phyloP scores from a whole-genome alignment of 495 filamentous ascomycete species.

The Thermochaetoides thermophila region DNA sequence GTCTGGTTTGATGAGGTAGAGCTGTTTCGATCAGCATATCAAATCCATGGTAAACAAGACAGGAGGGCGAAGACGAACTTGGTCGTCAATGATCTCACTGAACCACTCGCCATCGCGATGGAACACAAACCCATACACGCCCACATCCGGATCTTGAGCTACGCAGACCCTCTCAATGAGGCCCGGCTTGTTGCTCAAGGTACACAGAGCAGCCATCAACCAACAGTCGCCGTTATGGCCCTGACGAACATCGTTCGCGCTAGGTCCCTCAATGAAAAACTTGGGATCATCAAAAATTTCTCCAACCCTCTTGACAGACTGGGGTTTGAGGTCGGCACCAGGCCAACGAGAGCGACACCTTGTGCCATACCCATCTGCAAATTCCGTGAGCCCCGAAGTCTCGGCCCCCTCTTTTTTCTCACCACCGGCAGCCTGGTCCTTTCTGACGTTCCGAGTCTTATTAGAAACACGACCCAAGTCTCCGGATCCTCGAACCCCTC shows the following conservation, averaged over 20 bases:
- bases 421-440: no score
- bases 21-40: constrained; percentile 8
- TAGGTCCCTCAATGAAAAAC: constrained; percentile 74
- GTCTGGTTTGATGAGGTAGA: constrained; percentile 70
- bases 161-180: constrained; percentile 76
- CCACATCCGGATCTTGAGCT: constrained; percentile 60
- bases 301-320: constrained; percentile 50
- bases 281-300: constrained; percentile 81
- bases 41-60: background rate
- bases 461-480: no score
- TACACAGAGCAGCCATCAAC: constrained; percentile 77
- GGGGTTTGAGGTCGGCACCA: constrained; percentile 31
- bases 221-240: constrained; percentile 79
- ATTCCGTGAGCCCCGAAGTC: no score
- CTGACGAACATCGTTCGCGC: constrained; percentile 69
- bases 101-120: constrained; percentile 88
- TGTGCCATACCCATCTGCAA: constrained; percentile 5
- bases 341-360: background rate
- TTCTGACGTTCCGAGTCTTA: no score
- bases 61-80: constrained; percentile 10
- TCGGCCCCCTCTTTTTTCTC: no score
- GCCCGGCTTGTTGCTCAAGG: constrained; percentile 63
- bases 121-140: constrained; percentile 93
- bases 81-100: constrained; percentile 71
- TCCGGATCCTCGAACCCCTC: no score